A percentile compares a stretch with the other conserved stretches of the same genome.
Conservation (phyloP, 768 basidiomycete species). For the Ramaria sp. region DNA sequence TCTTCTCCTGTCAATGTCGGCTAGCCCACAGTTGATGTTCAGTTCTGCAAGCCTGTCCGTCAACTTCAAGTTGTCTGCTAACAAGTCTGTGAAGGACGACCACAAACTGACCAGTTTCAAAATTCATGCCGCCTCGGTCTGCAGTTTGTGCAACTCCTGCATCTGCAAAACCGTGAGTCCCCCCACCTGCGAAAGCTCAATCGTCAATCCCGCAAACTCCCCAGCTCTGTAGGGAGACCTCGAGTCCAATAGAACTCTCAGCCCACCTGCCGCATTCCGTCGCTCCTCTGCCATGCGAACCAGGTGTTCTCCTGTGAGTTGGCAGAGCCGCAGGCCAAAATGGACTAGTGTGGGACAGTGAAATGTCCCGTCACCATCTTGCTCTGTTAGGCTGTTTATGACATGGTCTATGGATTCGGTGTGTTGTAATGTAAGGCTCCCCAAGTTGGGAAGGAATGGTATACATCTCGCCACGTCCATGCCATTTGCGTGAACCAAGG, state of each 20-base stretch:
- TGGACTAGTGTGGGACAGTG: not conserved
- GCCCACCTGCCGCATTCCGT: not conserved
- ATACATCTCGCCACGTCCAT: not conserved
- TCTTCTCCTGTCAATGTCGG: too few species aligned
- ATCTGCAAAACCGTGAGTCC: not conserved
- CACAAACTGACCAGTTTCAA: too few species aligned
- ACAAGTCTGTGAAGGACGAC: too few species aligned
- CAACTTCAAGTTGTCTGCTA: too few species aligned
- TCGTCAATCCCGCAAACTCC: not conserved
- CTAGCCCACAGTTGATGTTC: too few species aligned
- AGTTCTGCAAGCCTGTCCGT: too few species aligned
- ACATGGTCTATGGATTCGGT: not conserved
- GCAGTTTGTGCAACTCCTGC: not conserved
- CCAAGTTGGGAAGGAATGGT: not conserved
- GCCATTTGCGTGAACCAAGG: not conserved
- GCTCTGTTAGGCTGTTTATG: not conserved
- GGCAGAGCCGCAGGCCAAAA: not conserved
- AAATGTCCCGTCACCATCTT: not conserved
- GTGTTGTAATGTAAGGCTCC: not conserved
- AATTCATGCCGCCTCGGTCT: not conserved
- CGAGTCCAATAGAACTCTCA: not conserved
- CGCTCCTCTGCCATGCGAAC: not conserved
- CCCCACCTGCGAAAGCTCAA: not conserved
- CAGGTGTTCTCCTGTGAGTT: not conserved
- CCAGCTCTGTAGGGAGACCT: not conserved